Conservation (phyloP, 2,329 filamentous ascomycete species). For the Talaromyces sp. region DNA sequence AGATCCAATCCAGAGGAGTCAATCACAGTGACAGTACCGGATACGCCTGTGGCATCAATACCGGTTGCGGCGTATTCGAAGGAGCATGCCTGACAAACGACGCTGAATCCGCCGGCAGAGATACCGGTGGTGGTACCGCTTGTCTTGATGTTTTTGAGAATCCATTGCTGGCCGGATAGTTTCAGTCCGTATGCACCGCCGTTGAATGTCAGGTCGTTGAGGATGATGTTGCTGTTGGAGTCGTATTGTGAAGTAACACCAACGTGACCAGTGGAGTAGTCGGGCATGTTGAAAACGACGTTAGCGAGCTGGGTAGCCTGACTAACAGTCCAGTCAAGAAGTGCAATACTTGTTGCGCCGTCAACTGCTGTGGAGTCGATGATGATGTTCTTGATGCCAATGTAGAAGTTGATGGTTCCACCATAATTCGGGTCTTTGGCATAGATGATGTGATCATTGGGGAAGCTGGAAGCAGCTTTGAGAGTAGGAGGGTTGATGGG, state of each 20-base stretch:
- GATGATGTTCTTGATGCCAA: slow-evolving; percentile 32
- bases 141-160: slow-evolving; percentile 53
- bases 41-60: slow-evolving; percentile 30
- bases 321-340: slow-evolving; percentile 35
- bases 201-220: slow-evolving; percentile 22
- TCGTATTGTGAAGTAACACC: slow-evolving; percentile 23
- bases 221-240: slow-evolving; percentile 19
- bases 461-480: slow-evolving; percentile 26
- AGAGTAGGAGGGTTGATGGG: slow-evolving; percentile 30
- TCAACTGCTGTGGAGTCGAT: slow-evolving; percentile 30
- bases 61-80: slow-evolving; percentile 30
- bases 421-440: slow-evolving; percentile 24
- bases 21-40: slow-evolving; percentile 29
- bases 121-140: slow-evolving; percentile 57
- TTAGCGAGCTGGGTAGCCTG: slow-evolving; percentile 35
- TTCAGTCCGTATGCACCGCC: slow-evolving; percentile 30
- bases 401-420: slow-evolving; percentile 31
- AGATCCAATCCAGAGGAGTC: slow-evolving; percentile 28
- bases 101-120: slow-evolving; percentile 33
- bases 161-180: slow-evolving; percentile 32
- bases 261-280: slow-evolving; percentile 26
- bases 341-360: slow-evolving; percentile 22
- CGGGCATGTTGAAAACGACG: slow-evolving; percentile 33
- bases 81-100: slow-evolving; percentile 26
- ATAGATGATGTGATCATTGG: slow-evolving; percentile 29